Conservation (phyloP, 78 protist genomes). For the Dictyostelium firmibasis region DNA sequence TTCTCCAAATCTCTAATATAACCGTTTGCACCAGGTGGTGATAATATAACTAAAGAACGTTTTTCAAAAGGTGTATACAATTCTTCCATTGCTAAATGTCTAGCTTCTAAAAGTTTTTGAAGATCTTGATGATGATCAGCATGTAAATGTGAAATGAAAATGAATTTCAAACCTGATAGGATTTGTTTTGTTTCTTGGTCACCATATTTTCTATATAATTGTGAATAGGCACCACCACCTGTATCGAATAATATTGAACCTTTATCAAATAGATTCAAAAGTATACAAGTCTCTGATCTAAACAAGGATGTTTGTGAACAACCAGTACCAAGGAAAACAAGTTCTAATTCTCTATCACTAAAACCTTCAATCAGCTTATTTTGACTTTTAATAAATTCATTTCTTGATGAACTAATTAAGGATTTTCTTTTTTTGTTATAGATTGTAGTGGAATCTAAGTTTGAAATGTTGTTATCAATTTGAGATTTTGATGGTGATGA, state of each 20-base stretch:
- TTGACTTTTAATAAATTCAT: not conserved
- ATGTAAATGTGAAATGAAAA: constrained; percentile 51
- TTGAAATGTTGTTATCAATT: not conserved
- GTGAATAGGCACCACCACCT: constrained; percentile 68
- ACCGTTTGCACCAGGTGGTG: not conserved
- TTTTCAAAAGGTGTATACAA: constrained; percentile 12
- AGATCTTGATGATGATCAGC: constrained; percentile 70
- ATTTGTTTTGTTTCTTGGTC: not conserved
- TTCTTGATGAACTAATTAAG: not conserved
- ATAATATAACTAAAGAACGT: not conserved
- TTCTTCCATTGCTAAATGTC: constrained; percentile 46
- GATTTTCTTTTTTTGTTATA: not conserved
- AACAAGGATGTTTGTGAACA: constrained; percentile 43
- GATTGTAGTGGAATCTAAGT: no score
- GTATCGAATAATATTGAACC: constrained; percentile 41
- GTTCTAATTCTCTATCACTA: constrained; percentile 17
- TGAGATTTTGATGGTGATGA: not conserved
- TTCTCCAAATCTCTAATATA: constrained; percentile 23
- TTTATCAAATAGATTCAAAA: constrained; percentile 47
- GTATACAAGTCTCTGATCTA: constrained; percentile 58
- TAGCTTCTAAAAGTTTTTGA: not conserved
- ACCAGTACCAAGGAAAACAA: constrained; percentile 45
- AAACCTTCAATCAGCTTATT: not conserved
- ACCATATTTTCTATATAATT: constrained; percentile 57
- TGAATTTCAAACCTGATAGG: not conserved